Percentiles rank a stretch among this genome's conserved stretches.
Conservation (phyloP, 495 filamentous ascomycete genomes). For the Neurospora pannonica region DNA sequence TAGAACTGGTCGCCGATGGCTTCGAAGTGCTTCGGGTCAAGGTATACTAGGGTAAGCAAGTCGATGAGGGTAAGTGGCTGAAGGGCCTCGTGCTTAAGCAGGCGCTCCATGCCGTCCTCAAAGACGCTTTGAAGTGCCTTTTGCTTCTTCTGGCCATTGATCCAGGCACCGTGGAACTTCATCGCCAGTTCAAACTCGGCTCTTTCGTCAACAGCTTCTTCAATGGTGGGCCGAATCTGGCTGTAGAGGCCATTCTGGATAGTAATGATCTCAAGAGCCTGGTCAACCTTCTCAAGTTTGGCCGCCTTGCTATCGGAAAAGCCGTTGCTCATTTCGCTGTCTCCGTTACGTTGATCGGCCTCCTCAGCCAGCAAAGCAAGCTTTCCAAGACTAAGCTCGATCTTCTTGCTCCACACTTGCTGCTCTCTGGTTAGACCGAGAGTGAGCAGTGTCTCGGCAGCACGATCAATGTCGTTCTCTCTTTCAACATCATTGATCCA, state of each 20-base stretch:
- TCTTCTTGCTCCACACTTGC: constrained; percentile 80
- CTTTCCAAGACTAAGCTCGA: constrained; percentile 82
- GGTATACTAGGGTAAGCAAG: constrained; percentile 64
- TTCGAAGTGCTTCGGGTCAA: constrained; percentile 27
- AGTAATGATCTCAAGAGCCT: constrained; percentile 52
- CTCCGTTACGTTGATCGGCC: constrained; percentile 20
- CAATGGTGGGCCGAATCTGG: constrained; percentile 43
- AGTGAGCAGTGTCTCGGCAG: constrained; percentile 54
- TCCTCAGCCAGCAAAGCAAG: constrained; percentile 59
- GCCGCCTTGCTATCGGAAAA: constrained; percentile 18
- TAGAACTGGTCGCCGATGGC: constrained; percentile 51
- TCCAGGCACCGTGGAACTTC: constrained; percentile 50
- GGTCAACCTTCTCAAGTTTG: constrained; percentile 42
- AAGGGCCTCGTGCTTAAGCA: constrained; percentile 61
- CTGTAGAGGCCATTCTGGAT: constrained; percentile 67
- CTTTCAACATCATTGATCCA: constrained; percentile 89
- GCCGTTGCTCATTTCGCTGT: constrained; percentile 24
- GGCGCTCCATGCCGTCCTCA: constrained; percentile 48
- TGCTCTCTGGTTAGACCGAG: constrained; percentile 58
- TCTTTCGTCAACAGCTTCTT: constrained; percentile 63
- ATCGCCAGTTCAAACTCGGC: constrained; percentile 67
- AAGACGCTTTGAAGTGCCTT: constrained; percentile 58
- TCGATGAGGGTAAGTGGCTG: constrained; percentile 63
- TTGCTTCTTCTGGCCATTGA: constrained; percentile 39
- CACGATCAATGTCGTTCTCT: constrained; percentile 61